Evolutionary conservation across 2,329 filamentous ascomycete genomes (phyloP), one percentile per base, ranked within the genome.

Genomic region (Ophiostoma quercus): DNA sequence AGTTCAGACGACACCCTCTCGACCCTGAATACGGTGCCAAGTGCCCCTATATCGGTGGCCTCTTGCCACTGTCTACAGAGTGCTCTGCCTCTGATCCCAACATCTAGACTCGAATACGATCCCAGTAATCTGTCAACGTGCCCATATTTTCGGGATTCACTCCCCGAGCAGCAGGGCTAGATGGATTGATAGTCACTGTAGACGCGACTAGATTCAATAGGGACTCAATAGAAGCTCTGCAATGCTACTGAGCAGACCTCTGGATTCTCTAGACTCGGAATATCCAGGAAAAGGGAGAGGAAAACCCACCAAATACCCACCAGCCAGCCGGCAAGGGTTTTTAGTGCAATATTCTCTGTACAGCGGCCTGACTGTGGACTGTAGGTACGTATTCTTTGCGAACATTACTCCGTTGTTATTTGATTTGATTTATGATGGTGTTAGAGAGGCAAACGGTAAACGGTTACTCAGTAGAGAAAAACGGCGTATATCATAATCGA

Each of bases 291-390:
- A 9, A 62, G 14, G 57, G 57, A 57, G 25, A 62, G 14, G 16
- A 62, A 25, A 62, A 25, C 9, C 57, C 57, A 62, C 57, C 57
- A 62, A 25, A 62, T 62, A 62, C 25, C 57, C 57, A 62, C 54
- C 12, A 16, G n/a, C 16, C 54, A 32, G 32, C 22, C 25, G n/a
- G 22, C 51, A 25, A 57, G 22, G 51, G 51, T 57, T 57, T 51
- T 51, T 34, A 34, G 34, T 34, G 34, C 34, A 34, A 6, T 34
- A 34, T 2, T 34, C 34, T 34, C 34, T 34, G 34, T 34, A 34
- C 34, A 34, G 14, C 39, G 11, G 39, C 39, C 39, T 43, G 39
- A 14, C 39, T 43, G 39, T 34, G 34, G 34, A 34, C 34, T 12
- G 39, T 47, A 16, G 22, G 47, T 51, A 51, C 51, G 22, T 57